phyloP scores from a whole-genome alignment of 495 filamentous ascomycete species.

The Neurospora sp. region DNA sequence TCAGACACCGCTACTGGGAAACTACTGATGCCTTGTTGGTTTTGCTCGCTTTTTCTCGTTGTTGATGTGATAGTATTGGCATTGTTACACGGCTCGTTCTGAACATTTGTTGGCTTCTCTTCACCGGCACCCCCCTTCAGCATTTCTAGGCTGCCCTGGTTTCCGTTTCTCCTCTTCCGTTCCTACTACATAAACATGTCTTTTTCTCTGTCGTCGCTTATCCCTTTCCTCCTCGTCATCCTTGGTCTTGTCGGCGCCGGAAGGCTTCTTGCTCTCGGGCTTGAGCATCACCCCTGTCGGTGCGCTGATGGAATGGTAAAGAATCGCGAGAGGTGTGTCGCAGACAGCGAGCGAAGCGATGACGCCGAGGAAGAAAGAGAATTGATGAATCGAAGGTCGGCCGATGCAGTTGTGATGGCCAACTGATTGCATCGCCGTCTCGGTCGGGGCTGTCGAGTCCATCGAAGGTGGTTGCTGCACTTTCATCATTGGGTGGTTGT shows the following conservation, averaged over 20 bases:
- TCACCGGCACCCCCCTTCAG: not conserved
- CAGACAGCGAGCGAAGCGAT: not conserved
- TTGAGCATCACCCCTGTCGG: too few relatives aligned
- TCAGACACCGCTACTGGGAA: not conserved
- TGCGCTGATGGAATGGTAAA: not conserved
- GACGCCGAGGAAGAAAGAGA: not conserved
- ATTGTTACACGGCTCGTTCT: not conserved
- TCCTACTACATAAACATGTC: not conserved
- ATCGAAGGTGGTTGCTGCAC: not conserved
- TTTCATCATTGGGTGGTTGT: not conserved
- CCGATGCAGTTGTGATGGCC: not conserved
- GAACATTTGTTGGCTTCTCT: not conserved
- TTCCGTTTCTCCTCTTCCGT: not conserved
- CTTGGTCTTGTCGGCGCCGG: not conserved
- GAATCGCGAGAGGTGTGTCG: not conserved
- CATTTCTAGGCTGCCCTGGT: not conserved
- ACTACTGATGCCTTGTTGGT: not conserved
- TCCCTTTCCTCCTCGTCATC: not conserved
- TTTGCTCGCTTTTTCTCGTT: not conserved
- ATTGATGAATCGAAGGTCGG: not conserved
- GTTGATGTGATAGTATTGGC: not conserved
- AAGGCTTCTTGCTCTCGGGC: not conserved
- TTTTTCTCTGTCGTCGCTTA: not conserved
- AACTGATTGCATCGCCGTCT: not conserved
- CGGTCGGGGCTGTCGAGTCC: not conserved